Conservation (phyloP, 129 eudicot genomes). For the Artemisia tridentata region DNA sequence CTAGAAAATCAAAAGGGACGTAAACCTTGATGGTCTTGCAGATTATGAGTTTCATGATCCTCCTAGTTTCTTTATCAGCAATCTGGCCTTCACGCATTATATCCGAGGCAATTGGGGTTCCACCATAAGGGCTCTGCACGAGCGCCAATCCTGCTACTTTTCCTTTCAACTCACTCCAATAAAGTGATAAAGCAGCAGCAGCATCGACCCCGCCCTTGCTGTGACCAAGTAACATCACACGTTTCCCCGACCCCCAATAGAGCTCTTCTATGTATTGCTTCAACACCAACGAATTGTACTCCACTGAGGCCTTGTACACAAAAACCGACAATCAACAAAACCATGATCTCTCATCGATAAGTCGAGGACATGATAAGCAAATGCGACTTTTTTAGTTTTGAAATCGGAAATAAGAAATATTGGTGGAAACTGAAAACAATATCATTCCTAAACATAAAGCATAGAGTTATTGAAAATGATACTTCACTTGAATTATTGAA, state of each 20-base stretch:
- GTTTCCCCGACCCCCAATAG: slow-evolving; percentile 96
- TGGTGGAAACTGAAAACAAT: slow-evolving; percentile 2
- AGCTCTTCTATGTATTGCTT: slow-evolving; percentile 91
- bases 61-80: slow-evolving; percentile 78
- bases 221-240: slow-evolving; percentile 94
- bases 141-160: slow-evolving; percentile 88
- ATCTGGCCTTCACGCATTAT: slow-evolving; percentile 92
- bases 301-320: slow-evolving; percentile 82
- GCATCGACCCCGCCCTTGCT: slow-evolving; percentile 99
- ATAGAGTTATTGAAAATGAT: too few species aligned
- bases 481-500: too few species aligned
- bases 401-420: neutral
- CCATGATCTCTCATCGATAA: neutral
- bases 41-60: slow-evolving; percentile 71
- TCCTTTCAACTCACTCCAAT: slow-evolving; percentile 62
- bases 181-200: slow-evolving; percentile 90
- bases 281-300: slow-evolving; percentile 83
- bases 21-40: slow-evolving; percentile 84
- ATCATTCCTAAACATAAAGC: too few species aligned
- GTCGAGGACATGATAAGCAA: neutral
- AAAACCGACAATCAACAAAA: slow-evolving; percentile 17
- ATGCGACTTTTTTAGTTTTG: neutral
- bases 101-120: slow-evolving; percentile 97
- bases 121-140: slow-evolving; percentile 98
- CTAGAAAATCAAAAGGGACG: slow-evolving; percentile 11